Evolutionary conservation across 1,139 yeast genomes (phyloP), one percentile per base, ranked within the genome.

Genomic region (Sugiyamaella castrensis): DNA sequence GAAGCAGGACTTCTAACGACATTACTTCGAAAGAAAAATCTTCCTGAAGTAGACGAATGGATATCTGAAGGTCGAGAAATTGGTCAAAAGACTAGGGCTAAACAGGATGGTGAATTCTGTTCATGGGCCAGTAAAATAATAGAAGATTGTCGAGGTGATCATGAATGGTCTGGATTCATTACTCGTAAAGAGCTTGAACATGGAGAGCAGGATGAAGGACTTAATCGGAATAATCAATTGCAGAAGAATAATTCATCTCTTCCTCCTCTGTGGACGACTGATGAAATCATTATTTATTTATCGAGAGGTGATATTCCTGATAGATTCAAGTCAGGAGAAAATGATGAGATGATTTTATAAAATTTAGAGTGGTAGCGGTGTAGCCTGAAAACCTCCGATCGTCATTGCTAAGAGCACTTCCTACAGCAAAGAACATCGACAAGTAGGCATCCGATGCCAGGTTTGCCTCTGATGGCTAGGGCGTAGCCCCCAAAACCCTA

Each of bases 31-130:
- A 92, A 89, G 65, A 91, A 91, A 64, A 83, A 86, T 43, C 71
- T 87, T 11, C 98, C 98, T 0, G 97, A 89, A 58, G 95, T 91
- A 1, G 88, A 83, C 49, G 87, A 81, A 41, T 89, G 97, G 98
- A 79, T 88, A 12, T 75, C 75, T 13, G 72, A 73, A 15, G 89
- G 92, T 1, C 68, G 71, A 24, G 73, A 71, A 19, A 65, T 69
- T 19, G 73, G 75, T n/a, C 53, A 68, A 26, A 57, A 54, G 26
- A 53, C 61, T 7, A 54, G 58, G 15, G 53, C 58, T 12, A 57
- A 56, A 11, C 56, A 59, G 19, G 70, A 67, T 52, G 67, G 65
- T 35, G 70, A 64, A 35, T 61, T 60, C 70, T 82, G 58, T 1
- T 73, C 74, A 43, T 83, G 91, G 85, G 87, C 91, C 39, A 67